Evolutionary conservation across 768 basidiomycete genomes (phyloP).

Genomic region (Ephemerocybe angulata): DNA sequence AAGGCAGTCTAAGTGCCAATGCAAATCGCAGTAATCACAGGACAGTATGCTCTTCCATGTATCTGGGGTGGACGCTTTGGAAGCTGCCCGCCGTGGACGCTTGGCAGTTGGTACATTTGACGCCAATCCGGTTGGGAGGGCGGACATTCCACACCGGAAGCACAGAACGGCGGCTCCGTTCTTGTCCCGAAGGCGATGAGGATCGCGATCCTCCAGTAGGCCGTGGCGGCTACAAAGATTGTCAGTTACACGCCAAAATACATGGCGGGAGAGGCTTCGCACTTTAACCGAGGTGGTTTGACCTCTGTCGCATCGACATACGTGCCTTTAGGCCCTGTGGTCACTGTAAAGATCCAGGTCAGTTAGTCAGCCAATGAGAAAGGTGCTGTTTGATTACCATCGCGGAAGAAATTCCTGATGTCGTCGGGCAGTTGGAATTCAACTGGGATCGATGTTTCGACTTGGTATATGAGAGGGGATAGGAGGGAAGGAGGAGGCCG

Average conservation of each 20-base stretch:
- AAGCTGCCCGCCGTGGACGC: constrained; percentile 49
- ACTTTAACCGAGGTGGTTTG: constrained; percentile 82
- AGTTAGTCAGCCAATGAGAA: constrained; percentile 8
- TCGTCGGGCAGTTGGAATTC: constrained; percentile 89
- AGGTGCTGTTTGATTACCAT: constrained; percentile 52
- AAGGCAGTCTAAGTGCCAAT: constrained; percentile 97
- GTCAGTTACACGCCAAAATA: constrained; percentile 5
- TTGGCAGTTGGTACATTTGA: constrained; percentile 53
- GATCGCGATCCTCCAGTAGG: constrained; percentile 88
- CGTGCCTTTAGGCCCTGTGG: constrained; percentile 70
- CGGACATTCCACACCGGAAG: constrained; percentile 83
- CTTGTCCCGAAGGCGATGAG: constrained; percentile 79
- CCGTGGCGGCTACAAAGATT: constrained; percentile 62
- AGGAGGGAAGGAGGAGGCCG: constrained; percentile 67
- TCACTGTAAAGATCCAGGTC: constrained; percentile 49
- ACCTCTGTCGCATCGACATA: constrained; percentile 80
- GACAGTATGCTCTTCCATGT: constrained; percentile 77
- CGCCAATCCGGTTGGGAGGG: constrained; percentile 54
- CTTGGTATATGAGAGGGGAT: constrained; percentile 66
- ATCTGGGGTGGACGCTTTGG: constrained; percentile 43
- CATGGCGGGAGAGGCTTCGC: constrained; percentile 27
- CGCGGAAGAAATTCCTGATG: constrained; percentile 78
- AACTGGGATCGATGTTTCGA: constrained; percentile 65
- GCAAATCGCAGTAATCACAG: constrained; percentile 91
- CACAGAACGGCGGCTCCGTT: constrained; percentile 84